These are phyloP conservation scores for Fusarium veterinarium DNA, from an alignment of 2,329 filamentous ascomycete species.

Conservation along the genomic window DNA sequence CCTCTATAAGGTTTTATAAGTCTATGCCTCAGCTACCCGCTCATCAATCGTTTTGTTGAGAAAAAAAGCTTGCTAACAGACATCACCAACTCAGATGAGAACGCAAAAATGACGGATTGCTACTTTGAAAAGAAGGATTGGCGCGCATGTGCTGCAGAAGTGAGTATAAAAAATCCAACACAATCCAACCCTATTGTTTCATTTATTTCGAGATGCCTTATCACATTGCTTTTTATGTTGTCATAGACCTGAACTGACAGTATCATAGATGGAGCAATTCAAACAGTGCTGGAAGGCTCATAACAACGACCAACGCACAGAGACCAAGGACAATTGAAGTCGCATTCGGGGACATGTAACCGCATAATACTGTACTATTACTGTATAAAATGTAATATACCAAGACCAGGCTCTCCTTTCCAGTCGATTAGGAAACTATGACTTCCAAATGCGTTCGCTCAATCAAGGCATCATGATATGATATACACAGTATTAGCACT, in stretches of 20 bases:
- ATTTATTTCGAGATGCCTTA: not conserved
- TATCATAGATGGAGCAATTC: slow-evolving; percentile 84
- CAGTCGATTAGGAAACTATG: not conserved
- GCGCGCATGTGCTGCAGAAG: slow-evolving; percentile 88
- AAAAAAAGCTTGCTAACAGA: slow-evolving; percentile 5
- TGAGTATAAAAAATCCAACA: slow-evolving; percentile 58
- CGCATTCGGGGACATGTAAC: not conserved
- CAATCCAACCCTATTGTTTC: rapidly evolving
- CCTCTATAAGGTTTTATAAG: not conserved
- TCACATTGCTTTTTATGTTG: not conserved
- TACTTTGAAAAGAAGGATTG: slow-evolving; percentile 97
- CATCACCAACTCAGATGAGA: slow-evolving; percentile 73
- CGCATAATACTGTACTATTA: not conserved
- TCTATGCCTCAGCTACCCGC: not conserved
- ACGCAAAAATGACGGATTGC: slow-evolving; percentile 91
- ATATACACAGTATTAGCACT: slow-evolving; percentile 4
- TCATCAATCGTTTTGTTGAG: slow-evolving; percentile 26
- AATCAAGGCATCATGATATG: slow-evolving; percentile 28
- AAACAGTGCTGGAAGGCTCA: slow-evolving; percentile 91
- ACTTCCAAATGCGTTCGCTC: not conserved
- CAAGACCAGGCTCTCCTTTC: not conserved
- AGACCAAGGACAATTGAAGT: slow-evolving; percentile 71
- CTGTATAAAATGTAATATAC: slow-evolving; percentile 1
- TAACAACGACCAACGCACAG: slow-evolving; percentile 86
- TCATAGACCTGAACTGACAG: slow-evolving; percentile 21